Evolutionary conservation across 129 eudicot genomes (phyloP).

Genomic region (Escallonia herrerae): DNA sequence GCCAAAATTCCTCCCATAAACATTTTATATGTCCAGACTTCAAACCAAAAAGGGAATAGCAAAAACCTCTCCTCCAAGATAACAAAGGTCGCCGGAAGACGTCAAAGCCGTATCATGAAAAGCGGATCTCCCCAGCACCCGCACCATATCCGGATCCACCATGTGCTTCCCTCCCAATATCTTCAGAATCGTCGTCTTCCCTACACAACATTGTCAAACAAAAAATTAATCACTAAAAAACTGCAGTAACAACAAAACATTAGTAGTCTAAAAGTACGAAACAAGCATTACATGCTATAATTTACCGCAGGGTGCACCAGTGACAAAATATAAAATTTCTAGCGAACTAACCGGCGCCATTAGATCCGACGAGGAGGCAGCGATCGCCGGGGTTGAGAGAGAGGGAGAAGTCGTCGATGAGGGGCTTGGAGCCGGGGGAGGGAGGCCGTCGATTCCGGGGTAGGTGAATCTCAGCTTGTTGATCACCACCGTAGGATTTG

Average conservation of each 20-base stretch:
- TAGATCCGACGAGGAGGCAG: conserved; percentile 90
- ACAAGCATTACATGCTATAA: too few species aligned
- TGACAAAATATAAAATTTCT: too few species aligned
- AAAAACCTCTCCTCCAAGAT: conserved; percentile 95
- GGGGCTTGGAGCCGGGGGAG: conserved; percentile 95
- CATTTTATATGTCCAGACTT: background rate
- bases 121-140: conserved; percentile 95
- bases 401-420: conserved; percentile 72
- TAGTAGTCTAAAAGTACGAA: too few species aligned
- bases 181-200: conserved; percentile 90
- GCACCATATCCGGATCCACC: conserved; percentile 95
- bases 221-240: background rate
- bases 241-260: background rate
- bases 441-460: conserved; percentile 98
- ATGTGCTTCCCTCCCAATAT: conserved; percentile 97
- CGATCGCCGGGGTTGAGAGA: conserved; percentile 68
- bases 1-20: background rate
- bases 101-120: conserved; percentile 87
- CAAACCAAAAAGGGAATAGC: background rate
- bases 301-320: too few species aligned
- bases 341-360: conserved; percentile 72
- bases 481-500: conserved; percentile 40
- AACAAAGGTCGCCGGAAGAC: conserved; percentile 79
- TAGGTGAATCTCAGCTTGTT: conserved; percentile 79
- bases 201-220: conserved; percentile 4